These are phyloP conservation scores for Claviceps sp. DNA, from an alignment of 2,329 filamentous ascomycete species.

Conservation along the genomic window DNA sequence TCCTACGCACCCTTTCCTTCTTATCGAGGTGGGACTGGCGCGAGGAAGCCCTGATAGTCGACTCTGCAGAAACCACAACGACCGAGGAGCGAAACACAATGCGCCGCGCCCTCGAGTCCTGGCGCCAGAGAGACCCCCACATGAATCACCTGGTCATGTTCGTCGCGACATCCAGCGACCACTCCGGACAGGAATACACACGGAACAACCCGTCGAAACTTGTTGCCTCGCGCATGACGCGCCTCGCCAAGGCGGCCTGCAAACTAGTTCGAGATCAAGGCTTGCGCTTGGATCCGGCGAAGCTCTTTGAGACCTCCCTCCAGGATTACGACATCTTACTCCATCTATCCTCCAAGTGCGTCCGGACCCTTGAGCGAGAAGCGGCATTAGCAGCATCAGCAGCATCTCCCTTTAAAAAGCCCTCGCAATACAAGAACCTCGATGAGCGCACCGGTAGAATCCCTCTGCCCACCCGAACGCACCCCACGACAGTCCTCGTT, in stretches of 20 bases:
- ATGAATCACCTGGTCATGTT: conserved; percentile 78
- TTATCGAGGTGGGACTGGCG: conserved; percentile 89
- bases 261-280: conserved; percentile 43
- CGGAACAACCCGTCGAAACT: conserved; percentile 60
- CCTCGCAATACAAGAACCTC: conserved; percentile 69
- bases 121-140: conserved; percentile 76
- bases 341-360: conserved; percentile 45
- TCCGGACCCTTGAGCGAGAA: conserved; percentile 28
- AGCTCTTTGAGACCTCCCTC: conserved; percentile 60
- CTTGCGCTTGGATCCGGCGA: conserved; percentile 31
- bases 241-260: conserved; percentile 64
- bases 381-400: conserved; percentile 19
- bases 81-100: conserved; percentile 48
- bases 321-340: conserved; percentile 80
- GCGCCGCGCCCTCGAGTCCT: conserved; percentile 61
- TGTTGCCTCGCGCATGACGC: conserved; percentile 70
- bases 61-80: conserved; percentile 50
- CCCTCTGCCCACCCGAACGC: conserved; percentile 37
- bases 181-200: conserved; percentile 70
- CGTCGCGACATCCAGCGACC: conserved; percentile 66
- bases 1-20: conserved; percentile 67
- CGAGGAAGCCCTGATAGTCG: conserved; percentile 65
- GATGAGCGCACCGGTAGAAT: conserved; percentile 39
- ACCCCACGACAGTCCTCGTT: conserved; percentile 51
- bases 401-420: conserved; percentile 22